phyloP scores from a whole-genome alignment of 1,284 basidiomycete genomes.

The Omphalotus olearius region DNA sequence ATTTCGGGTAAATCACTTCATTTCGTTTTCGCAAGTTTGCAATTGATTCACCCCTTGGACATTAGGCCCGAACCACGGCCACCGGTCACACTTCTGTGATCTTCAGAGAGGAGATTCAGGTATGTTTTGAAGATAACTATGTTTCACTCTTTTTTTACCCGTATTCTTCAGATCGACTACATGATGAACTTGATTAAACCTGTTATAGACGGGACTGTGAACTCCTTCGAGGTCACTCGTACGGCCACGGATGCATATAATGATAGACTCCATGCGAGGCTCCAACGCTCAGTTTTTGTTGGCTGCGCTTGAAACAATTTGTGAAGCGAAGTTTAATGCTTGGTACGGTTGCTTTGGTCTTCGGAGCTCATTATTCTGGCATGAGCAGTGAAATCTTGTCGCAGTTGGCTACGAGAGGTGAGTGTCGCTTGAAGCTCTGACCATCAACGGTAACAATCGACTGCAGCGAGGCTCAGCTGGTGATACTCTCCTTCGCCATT shows the following conservation, averaged over 20 bases:
- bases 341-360: too few relatives aligned
- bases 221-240: slow-evolving; percentile 28
- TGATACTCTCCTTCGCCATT: too few relatives aligned
- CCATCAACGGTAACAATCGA: too few relatives aligned
- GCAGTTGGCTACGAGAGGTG: too few relatives aligned
- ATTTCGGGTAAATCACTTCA: slow-evolving; percentile 28
- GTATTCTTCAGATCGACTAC: slow-evolving; percentile 17
- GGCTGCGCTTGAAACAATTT: too few relatives aligned
- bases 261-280: slow-evolving; percentile 30
- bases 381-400: too few relatives aligned
- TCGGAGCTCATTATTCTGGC: too few relatives aligned
- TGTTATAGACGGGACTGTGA: slow-evolving; percentile 27
- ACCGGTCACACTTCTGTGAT: slow-evolving; percentile 46
- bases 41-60: not conserved
- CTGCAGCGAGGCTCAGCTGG: too few relatives aligned
- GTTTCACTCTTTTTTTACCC: not conserved
- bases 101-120: slow-evolving; percentile 40
- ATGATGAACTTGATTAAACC: slow-evolving; percentile 34
- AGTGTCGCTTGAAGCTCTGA: too few relatives aligned
- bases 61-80: slow-evolving; percentile 44
- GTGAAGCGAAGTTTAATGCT: too few relatives aligned
- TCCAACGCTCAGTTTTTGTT: slow-evolving; percentile 33
- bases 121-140: slow-evolving; percentile 13
- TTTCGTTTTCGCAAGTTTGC: not conserved
- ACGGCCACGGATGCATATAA: slow-evolving; percentile 39